Evolutionary conservation across 2,329 filamentous ascomycete species (phyloP).

Genomic region (Rutstroemia sydowiana): DNA sequence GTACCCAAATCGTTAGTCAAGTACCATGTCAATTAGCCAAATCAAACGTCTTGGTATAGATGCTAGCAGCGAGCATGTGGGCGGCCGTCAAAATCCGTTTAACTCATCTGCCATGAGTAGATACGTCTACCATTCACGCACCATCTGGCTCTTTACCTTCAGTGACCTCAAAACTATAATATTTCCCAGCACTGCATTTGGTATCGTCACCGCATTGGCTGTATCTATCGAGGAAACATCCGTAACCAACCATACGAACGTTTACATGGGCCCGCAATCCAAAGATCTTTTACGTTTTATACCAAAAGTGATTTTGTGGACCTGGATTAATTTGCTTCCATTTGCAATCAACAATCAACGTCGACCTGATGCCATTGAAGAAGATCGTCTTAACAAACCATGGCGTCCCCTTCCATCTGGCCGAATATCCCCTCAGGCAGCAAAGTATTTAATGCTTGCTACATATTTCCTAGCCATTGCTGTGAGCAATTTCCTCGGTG

Average conservation of each 20-base stretch:
- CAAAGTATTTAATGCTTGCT: neutral
- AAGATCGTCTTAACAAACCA: constrained; percentile 29
- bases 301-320: constrained; percentile 4
- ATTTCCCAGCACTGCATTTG: neutral
- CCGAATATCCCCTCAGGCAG: constrained; percentile 16
- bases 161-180: neutral
- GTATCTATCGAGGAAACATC: neutral
- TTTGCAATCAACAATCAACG: constrained; percentile 28
- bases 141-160: neutral
- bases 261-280: neutral
- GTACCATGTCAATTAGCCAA: too few species aligned
- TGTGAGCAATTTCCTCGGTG: constrained; percentile 17
- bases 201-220: neutral
- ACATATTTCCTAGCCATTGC: constrained; percentile 11
- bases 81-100: too few species aligned
- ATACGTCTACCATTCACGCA: neutral
- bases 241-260: neutral
- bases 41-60: too few species aligned
- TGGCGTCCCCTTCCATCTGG: constrained; percentile 28
- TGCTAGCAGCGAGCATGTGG: too few species aligned
- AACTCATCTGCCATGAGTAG: too few species aligned
- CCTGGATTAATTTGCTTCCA: constrained; percentile 25
- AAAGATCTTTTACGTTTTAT: neutral
- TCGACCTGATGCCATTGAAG: constrained; percentile 22
- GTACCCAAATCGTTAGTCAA: too few species aligned